Evolutionary conservation across 2,329 filamentous ascomycete species (phyloP).

Genomic region (Neocucurbitaria cava): DNA sequence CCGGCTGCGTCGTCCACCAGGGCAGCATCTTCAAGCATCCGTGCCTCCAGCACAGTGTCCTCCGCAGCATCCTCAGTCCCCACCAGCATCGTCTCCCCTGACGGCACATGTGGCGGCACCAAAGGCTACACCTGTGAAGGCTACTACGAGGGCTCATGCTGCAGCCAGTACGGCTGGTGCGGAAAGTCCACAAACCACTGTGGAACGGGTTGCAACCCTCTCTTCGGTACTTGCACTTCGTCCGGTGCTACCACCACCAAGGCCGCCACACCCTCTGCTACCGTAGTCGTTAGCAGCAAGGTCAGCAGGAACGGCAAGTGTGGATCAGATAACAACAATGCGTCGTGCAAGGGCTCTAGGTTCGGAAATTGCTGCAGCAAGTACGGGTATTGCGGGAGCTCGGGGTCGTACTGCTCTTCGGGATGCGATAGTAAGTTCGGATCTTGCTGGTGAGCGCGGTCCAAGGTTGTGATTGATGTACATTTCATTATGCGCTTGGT

Average conservation of each 20-base stretch:
- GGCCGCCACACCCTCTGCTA: neutral
- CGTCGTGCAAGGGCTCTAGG: conserved; percentile 18
- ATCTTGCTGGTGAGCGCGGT: conserved; percentile 12
- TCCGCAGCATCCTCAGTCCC: conserved; percentile 1
- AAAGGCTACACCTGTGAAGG: conserved; percentile 22
- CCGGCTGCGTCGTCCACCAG: neutral
- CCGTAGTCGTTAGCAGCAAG: conserved; percentile 3
- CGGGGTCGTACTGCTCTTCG: conserved; percentile 15
- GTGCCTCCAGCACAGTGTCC: neutral
- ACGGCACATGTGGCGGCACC: conserved; percentile 18
- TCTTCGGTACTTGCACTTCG: conserved; percentile 4
- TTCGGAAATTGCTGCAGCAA: conserved; percentile 21
- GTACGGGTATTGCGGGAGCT: conserved; percentile 22
- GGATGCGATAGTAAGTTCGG: conserved; percentile 21
- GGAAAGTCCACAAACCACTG: neutral
- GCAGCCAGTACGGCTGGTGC: conserved; percentile 14
- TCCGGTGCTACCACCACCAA: neutral
- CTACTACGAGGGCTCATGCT: conserved; percentile 25
- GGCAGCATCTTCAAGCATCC: neutral
- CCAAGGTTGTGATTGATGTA: too few species aligned
- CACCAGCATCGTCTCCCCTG: conserved; percentile 8
- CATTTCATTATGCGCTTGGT: neutral
- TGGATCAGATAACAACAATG: conserved; percentile 8
- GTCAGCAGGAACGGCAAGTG: conserved; percentile 18
- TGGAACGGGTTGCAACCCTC: conserved; percentile 5